Evolutionary conservation across 106 monocot genomes (phyloP), one percentile per base, ranked within the genome.

Genomic region (Dendrobium officinale): DNA sequence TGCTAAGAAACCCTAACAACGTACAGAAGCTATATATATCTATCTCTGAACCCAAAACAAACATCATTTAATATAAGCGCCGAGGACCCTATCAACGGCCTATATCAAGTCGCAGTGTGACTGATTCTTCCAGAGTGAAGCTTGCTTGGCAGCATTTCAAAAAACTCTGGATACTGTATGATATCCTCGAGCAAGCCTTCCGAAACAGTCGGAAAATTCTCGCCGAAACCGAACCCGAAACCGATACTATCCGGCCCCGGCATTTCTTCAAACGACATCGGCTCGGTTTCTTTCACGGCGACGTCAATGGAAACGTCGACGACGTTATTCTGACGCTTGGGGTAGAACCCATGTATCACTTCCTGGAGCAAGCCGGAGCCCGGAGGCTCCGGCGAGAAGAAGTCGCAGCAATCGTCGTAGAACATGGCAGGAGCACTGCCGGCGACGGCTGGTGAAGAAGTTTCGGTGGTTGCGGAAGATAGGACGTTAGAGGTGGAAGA

Each of bases 341-440:
- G 87, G 56, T 82, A 90, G 83, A 87, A 86, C 7, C 85, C 89
- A 22, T 89, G 77, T 1, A 92, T 45, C 54, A 89, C 82, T 45
- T 92, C 87, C 75, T 92, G 86, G 4, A 92, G 89, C 2, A 92
- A 80, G 13, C 92, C 92, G 5, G 89, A 83, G 26, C 86, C 89
- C 22, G 85, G 80, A 17, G 84, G 83, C 73, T 88, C 89, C 6
- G 75, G 58, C 6, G 24, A 58, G 64, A 92, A 86, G 58, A 59
- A 56, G 42, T 16, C 41, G 41, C 79, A 42, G n/a, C 37, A 42
- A 54, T 49, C 47, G 42, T 67, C 83, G 51, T 74, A 27, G 26
- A 5, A 42, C 27, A 20, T 6, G 26, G 66, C 17, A 73, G 72
- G 31, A 19, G 49, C 19, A 3, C 1, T 7, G 6, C n/a, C 24